Evolutionary conservation across 805 yeast genomes (phyloP).

Genomic region (Cyberlindnera lachancei): DNA sequence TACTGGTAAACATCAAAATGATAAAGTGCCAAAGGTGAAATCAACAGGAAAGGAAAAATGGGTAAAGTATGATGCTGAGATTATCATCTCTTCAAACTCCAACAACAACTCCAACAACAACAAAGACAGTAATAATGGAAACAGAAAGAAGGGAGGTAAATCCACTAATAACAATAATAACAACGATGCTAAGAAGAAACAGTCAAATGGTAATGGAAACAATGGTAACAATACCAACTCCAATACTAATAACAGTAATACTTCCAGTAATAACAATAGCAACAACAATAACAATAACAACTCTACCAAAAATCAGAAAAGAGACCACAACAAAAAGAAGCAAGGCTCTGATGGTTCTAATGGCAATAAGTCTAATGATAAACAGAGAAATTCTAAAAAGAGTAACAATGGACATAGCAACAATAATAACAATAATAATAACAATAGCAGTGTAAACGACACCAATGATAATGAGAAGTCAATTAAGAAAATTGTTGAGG

Average conservation of each 20-base stretch:
- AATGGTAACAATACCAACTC: not conserved
- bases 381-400: slow-evolving; percentile 1
- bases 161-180: not conserved
- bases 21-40: slow-evolving; percentile 11
- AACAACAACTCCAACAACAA: slow-evolving; percentile 5
- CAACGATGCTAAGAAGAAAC: not conserved
- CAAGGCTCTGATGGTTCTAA: too few relatives aligned
- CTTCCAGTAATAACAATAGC: slow-evolving; percentile 1
- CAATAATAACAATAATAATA: too few relatives aligned
- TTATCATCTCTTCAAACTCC: slow-evolving; percentile 27
- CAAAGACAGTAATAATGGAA: not conserved
- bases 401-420: slow-evolving; percentile 1
- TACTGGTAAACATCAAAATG: slow-evolving; percentile 4
- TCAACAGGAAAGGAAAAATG: slow-evolving; percentile 47
- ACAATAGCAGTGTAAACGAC: too few relatives aligned
- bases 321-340: not conserved
- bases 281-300: slow-evolving; percentile 5
- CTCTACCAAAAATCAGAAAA: slow-evolving; percentile 2
- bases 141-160: slow-evolving; percentile 1
- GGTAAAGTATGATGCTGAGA: slow-evolving; percentile 56
- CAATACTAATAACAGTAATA: not conserved
- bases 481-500: too few relatives aligned
- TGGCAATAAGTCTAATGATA: not conserved
- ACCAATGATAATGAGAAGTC: too few relatives aligned
- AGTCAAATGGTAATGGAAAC: slow-evolving; percentile 1